Evolutionary conservation across 345 rosid genomes (phyloP), one percentile per base, ranked within the genome.

Genomic region (Arabidopsis suecica): DNA sequence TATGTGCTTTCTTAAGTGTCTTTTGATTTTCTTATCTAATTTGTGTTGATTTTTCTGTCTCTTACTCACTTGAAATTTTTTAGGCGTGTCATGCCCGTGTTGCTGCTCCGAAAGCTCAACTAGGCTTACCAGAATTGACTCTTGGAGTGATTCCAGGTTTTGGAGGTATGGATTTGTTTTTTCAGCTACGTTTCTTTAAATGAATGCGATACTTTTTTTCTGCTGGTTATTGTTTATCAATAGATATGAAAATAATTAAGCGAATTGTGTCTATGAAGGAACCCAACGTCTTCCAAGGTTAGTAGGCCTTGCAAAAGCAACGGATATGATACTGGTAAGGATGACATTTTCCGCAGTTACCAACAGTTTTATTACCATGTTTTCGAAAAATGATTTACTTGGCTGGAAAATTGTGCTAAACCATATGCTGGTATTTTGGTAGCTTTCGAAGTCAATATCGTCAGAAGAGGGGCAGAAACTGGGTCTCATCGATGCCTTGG

Each of bases 251-350:
- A 22, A 9, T 63, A 57, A 38, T 22, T 6, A 45, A 36, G 59
- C 65, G 28, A 50, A 20, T 57, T 53, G 23, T 72, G 41, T 74
- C 76, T 61, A 65, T 71, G 74, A 79, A 94, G 98, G 98, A 20
- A 94, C 98, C n/a, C 98, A 94, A 53, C 97, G 96, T 60, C 97
- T 94, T 66, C 98, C 98, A 65, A 91, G 98, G 82, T 93, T 94
- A 49, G 44, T 90, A 67, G 98, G 98, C 59, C 87, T 94, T 70
- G 28, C 97, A 57, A 94, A 91, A 83, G 93, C 92, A 53, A 82
- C 90, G 77, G 89, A 91, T 57, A 91, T 94, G 80, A 88, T 94
- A 87, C 85, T 88, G 89, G 98, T 94, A 87, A 13, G 57, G 36
- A 62, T 76, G 49, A 10, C 2, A 0, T 34, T 61, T 55, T 28